Base-by-base conservation (phyloP, 2,329 filamentous ascomycete genomes). In the Decorospora gaudefroyi region DNA sequence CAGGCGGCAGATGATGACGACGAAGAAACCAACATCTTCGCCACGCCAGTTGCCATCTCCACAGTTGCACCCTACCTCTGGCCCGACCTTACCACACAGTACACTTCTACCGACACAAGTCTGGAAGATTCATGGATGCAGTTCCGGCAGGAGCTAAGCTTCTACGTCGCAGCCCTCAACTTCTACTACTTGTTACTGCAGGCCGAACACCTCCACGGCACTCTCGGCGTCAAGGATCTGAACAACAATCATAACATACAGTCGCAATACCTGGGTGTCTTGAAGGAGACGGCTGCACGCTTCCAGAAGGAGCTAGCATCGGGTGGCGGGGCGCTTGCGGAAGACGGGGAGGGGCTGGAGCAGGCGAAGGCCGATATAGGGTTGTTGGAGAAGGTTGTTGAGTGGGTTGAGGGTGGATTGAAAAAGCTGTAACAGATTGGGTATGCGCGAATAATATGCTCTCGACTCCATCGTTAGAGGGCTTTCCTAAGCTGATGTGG, bases 161-260 rank as follows among this genome's bases (percentile, higher is more conserved):
- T 80, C 55, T 78, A 80, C 49, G 76, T 83, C 16, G 75, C 79
- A 1, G 73, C 75, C 0, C 69, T 84, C 21, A 84, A 79, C 51
- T 75, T 84, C n/a, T 78, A 83, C 55, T 82, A 80, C 55, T 64
- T 83, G 0, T 68, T 84, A 1, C 66, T 82, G 2, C 74, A 73
- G 1, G 79, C 79, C 0, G 59, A 70, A 9, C 68, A 73, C 11
- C 65, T 83, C 1, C 75, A 77, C 21, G 59, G 72, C 13, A 60
- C 61, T 1, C 66, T 84, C 1, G 73, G 76, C 22, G 71, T 83
- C 2, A 61, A 59, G 4, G 66, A 71, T n/a, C 39, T 78, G 28
- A 72, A 75, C 51, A 64, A 54, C 9, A 65, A 65, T 19, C 66
- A 64, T 13, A 65, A 72, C 26, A 59, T 76, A n/a, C 66, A 70